Conservation (phyloP, 108 stramenopile species). For the Cyclotella cryptica region DNA sequence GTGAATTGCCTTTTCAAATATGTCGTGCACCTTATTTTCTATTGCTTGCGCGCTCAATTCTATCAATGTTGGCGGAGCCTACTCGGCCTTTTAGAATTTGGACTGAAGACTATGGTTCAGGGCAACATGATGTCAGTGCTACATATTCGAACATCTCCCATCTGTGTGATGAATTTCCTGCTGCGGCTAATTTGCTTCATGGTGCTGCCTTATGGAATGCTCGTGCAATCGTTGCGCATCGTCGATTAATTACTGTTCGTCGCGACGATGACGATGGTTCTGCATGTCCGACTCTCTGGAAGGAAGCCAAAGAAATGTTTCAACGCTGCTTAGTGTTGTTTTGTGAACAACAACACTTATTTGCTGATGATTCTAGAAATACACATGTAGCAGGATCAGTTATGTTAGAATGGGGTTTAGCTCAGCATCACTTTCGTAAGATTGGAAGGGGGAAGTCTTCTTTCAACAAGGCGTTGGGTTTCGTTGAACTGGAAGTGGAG, state of each 20-base stretch:
- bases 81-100: conserved; percentile 41
- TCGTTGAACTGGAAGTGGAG: conserved; percentile 68
- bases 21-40: conserved; percentile 74
- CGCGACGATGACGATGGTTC: conserved; percentile 61
- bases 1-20: conserved; percentile 81
- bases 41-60: conserved; percentile 70
- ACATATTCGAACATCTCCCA: background rate
- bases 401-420: conserved; percentile 90
- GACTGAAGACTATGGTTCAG: conserved; percentile 9
- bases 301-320: conserved; percentile 52
- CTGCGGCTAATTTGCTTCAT: conserved; percentile 36
- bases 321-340: conserved; percentile 21
- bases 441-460: conserved; percentile 60
- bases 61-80: conserved; percentile 62
- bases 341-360: conserved; percentile 9
- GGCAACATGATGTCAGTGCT: background rate
- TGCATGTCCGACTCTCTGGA: conserved; percentile 69
- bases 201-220: conserved; percentile 65
- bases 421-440: conserved; percentile 84
- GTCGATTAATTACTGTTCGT: conserved; percentile 62
- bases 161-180: conserved; percentile 13
- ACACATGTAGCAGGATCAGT: conserved; percentile 49
- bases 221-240: conserved; percentile 76
- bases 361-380: conserved; percentile 21
- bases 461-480: conserved; percentile 65